Percentiles rank a stretch among this genome's conserved stretches.
Evolutionary conservation across 2,329 filamentous ascomycete species (phyloP).

Genomic region (Zasmidium citrigriseum): DNA sequence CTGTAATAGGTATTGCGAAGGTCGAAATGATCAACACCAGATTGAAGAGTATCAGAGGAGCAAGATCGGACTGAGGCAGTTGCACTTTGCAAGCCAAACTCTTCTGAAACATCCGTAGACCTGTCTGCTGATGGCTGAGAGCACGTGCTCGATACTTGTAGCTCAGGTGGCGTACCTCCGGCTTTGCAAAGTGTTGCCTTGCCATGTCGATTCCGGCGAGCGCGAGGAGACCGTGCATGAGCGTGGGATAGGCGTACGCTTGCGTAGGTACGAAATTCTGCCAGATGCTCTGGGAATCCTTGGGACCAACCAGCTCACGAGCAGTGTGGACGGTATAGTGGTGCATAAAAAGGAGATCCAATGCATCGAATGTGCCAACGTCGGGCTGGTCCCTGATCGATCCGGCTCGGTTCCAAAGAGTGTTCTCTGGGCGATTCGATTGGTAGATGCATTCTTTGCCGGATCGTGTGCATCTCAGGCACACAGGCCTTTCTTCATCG

Average conservation of each 20-base stretch:
- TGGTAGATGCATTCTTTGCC: constrained; percentile 23
- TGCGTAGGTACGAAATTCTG: constrained; percentile 23
- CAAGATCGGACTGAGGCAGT: neutral
- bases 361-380: constrained; percentile 22
- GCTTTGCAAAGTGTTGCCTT: no score
- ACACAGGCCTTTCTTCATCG: constrained; percentile 28
- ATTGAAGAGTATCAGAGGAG: neutral
- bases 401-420: no score
- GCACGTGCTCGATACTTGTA: constrained; percentile 27
- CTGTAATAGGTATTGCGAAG: neutral
- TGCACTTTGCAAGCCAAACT: neutral
- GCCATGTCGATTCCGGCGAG: constrained; percentile 30
- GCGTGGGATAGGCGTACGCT: constrained; percentile 21
- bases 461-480: constrained; percentile 29
- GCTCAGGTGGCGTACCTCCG: neutral
- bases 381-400: no score
- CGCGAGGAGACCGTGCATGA: constrained; percentile 32
- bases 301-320: constrained; percentile 22
- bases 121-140: constrained; percentile 29
- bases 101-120: neutral
- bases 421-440: no score
- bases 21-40: neutral
- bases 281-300: constrained; percentile 25
- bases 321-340: constrained; percentile 26
- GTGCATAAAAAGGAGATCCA: constrained; percentile 33